Evolutionary conservation across 2,329 filamentous ascomycete genomes (phyloP).

Genomic region (Gyromitra esculenta): DNA sequence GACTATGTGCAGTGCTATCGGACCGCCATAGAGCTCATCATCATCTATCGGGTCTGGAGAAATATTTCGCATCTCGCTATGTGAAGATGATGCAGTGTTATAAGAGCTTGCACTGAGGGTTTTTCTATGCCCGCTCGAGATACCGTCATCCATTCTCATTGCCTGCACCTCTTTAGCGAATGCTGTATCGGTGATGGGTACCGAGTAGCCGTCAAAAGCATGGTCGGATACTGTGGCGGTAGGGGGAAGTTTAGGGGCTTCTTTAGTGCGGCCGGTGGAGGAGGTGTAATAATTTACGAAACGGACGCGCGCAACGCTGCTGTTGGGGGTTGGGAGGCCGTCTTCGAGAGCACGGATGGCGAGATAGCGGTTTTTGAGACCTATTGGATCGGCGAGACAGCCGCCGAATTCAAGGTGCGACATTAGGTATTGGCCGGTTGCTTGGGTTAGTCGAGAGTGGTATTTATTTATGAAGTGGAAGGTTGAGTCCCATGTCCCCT

Average conservation of each 20-base stretch:
- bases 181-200: background rate
- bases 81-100: constrained; percentile 25
- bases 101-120: constrained; percentile 19
- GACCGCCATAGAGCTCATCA: background rate
- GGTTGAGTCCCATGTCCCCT: constrained; percentile 46
- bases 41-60: constrained; percentile 11
- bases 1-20: constrained; percentile 27
- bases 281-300: constrained; percentile 93
- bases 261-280: constrained; percentile 76
- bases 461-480: constrained; percentile 83
- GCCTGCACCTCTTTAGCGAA: background rate
- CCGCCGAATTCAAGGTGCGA: constrained; percentile 86
- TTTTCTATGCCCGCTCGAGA: background rate
- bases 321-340: constrained; percentile 55
- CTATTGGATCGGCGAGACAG: constrained; percentile 78
- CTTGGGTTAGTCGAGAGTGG: constrained; percentile 74
- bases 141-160: background rate
- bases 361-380: constrained; percentile 75
- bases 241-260: constrained; percentile 8
- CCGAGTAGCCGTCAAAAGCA: constrained; percentile 5
- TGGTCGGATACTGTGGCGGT: background rate
- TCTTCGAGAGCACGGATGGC: constrained; percentile 77
- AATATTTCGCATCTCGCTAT: constrained; percentile 25
- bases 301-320: constrained; percentile 67
- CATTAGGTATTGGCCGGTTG: constrained; percentile 76